Evolutionary conservation across 768 basidiomycete species (phyloP).

Genomic region (Hemileccinum rubropunctum): DNA sequence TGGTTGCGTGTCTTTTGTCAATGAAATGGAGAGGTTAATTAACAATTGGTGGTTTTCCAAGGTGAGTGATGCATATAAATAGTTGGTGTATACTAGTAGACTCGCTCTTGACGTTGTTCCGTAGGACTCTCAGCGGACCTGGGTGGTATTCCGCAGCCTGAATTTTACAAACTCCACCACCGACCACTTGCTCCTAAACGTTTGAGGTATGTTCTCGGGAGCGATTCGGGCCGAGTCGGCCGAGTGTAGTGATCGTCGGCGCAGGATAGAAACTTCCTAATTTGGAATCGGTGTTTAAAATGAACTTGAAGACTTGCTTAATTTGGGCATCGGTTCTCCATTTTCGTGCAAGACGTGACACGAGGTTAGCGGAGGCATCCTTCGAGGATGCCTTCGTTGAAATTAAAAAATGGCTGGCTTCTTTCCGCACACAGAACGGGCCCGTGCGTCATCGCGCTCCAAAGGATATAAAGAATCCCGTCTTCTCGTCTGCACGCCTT

Average conservation of each 20-base stretch:
- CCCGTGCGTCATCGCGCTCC: slow-evolving; percentile 27
- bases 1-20: neutral
- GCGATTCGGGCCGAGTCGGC: neutral
- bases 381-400: slow-evolving; percentile 21
- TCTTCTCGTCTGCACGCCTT: slow-evolving; percentile 10
- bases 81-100: too few relatives aligned
- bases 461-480: slow-evolving; percentile 24
- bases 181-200: too few relatives aligned
- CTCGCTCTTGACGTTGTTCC: too few relatives aligned
- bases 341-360: slow-evolving; percentile 6
- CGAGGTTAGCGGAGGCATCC: slow-evolving; percentile 21
- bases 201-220: too few relatives aligned
- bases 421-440: slow-evolving; percentile 23
- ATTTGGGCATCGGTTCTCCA: slow-evolving; percentile 20
- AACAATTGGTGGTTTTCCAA: too few relatives aligned
- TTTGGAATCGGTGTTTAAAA: slow-evolving; percentile 18
- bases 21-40: too few relatives aligned
- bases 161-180: too few relatives aligned
- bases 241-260: slow-evolving; percentile 10
- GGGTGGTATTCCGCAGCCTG: too few relatives aligned
- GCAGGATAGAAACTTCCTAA: slow-evolving; percentile 15
- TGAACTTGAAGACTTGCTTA: slow-evolving; percentile 27
- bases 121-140: too few relatives aligned
- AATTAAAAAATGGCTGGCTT: slow-evolving; percentile 11
- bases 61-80: too few relatives aligned